Percentiles rank a stretch among this genome's conserved stretches.
These are phyloP conservation scores for Stipa capillata DNA, from an alignment of 176 grass and related monocot species.

Conservation along the genomic window DNA sequence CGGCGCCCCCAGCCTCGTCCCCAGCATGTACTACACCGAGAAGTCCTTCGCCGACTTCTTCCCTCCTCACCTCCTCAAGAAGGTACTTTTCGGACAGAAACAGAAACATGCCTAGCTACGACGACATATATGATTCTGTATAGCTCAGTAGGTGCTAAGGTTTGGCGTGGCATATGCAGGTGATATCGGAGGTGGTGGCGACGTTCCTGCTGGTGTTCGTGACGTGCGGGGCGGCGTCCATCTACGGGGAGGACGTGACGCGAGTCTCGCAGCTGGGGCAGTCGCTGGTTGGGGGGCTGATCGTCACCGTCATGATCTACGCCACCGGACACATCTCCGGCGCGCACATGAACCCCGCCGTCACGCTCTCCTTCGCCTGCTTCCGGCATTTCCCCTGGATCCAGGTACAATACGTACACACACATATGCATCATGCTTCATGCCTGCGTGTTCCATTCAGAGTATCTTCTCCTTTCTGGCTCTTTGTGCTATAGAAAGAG, in stretches of 20 bases:
- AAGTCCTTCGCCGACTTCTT: slow-evolving; percentile 55
- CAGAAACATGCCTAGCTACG: background rate
- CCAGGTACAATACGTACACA: slow-evolving; percentile 34
- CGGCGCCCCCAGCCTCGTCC: slow-evolving; percentile 22
- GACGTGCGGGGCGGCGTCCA: slow-evolving; percentile 67
- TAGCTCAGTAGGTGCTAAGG: background rate
- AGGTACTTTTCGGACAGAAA: slow-evolving; percentile 26
- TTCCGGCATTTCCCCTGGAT: slow-evolving; percentile 92
- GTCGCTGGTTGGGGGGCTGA: slow-evolving; percentile 62
- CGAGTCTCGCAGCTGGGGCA: slow-evolving; percentile 74
- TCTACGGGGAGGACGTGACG: slow-evolving; percentile 55
- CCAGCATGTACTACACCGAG: slow-evolving; percentile 43
- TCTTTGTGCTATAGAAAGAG: background rate
- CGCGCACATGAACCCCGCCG: slow-evolving; percentile 93
- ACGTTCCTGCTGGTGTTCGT: slow-evolving; percentile 93
- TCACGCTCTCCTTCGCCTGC: slow-evolving; percentile 84
- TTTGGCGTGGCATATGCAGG: slow-evolving; percentile 11
- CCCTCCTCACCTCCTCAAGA: slow-evolving; percentile 64
- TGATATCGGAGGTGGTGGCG: slow-evolving; percentile 74
- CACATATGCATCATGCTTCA: background rate
- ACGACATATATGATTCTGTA: too few relatives aligned
- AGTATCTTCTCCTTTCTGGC: background rate
- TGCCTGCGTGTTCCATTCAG: background rate
- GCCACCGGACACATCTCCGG: slow-evolving; percentile 91
- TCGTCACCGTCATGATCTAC: slow-evolving; percentile 92